Evolutionary conservation across 73 alveolate species (phyloP).

Genomic region (Blepharisma japonicum): DNA sequence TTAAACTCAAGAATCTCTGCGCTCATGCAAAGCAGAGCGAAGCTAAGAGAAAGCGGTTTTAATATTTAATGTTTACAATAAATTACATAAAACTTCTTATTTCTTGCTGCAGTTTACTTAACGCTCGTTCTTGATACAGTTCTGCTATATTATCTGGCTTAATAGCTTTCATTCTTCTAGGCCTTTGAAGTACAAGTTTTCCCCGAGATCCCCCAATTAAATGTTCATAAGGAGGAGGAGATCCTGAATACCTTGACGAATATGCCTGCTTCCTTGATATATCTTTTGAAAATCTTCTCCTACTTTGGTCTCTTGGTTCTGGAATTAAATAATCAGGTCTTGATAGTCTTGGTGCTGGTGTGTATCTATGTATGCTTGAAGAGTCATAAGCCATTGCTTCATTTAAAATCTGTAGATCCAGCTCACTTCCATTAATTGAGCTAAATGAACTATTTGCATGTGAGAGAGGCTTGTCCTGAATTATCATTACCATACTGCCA

Average conservation of each 20-base stretch:
- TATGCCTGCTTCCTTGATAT: background rate
- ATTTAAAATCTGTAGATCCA: constrained; percentile 3
- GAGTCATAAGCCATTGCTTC: background rate
- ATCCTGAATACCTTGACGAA: background rate
- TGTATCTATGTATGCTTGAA: background rate
- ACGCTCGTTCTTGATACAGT: background rate
- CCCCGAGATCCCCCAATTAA: background rate
- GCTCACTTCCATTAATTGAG: background rate
- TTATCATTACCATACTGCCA: background rate
- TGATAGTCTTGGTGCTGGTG: background rate
- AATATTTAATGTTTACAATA: background rate
- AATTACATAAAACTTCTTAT: background rate
- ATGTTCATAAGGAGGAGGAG: background rate
- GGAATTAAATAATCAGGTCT: background rate
- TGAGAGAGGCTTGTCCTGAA: background rate
- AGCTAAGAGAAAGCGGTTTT: background rate
- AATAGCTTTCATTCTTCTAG: background rate
- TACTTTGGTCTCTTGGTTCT: background rate
- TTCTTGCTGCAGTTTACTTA: background rate
- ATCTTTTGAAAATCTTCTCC: background rate
- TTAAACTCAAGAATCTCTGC: background rate
- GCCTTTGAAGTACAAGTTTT: background rate
- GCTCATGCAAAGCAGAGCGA: background rate
- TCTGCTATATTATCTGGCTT: background rate
- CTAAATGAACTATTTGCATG: background rate